A percentile compares a stretch with the other conserved stretches of the same genome.
These are phyloP conservation scores for Pythium phragmiticola DNA, from an alignment of 352 stramenopile species.

Conservation along the genomic window DNA sequence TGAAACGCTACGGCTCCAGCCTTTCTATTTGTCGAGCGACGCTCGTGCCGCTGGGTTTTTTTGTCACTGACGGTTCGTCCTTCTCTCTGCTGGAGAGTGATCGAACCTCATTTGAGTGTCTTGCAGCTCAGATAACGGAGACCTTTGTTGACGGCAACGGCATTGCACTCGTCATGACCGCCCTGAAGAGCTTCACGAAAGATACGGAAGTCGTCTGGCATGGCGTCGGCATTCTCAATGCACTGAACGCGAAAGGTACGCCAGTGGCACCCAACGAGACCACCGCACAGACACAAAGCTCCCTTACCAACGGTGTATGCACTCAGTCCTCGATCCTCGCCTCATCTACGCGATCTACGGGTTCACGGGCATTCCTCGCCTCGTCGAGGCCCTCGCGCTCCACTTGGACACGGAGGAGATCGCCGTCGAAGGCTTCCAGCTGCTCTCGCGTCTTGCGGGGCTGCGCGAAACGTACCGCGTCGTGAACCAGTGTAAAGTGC, in stretches of 20 bases:
- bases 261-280: not conserved
- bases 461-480: constrained; percentile 44
- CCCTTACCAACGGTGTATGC: too few relatives aligned
- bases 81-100: not conserved
- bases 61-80: constrained; percentile 59
- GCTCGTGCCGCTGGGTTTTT: constrained; percentile 57
- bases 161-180: constrained; percentile 47
- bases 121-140: constrained; percentile 45
- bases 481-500: constrained; percentile 62
- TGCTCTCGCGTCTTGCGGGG: constrained; percentile 50
- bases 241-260: constrained; percentile 53
- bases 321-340: constrained; percentile 42
- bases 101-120: not conserved
- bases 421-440: constrained; percentile 67
- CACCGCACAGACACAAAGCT: too few relatives aligned
- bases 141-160: constrained; percentile 66
- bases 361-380: constrained; percentile 51
- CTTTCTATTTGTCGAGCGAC: constrained; percentile 47
- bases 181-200: constrained; percentile 49
- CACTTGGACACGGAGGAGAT: constrained; percentile 79
- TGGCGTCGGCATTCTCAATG: constrained; percentile 66
- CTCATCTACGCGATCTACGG: constrained; percentile 48
- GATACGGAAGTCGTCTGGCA: constrained; percentile 80
- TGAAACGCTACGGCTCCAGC: constrained; percentile 54
- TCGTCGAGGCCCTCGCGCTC: constrained; percentile 63